Evolutionary conservation across 1,139 yeast species (phyloP).

Genomic region (Sugiyamaella castrensis): DNA sequence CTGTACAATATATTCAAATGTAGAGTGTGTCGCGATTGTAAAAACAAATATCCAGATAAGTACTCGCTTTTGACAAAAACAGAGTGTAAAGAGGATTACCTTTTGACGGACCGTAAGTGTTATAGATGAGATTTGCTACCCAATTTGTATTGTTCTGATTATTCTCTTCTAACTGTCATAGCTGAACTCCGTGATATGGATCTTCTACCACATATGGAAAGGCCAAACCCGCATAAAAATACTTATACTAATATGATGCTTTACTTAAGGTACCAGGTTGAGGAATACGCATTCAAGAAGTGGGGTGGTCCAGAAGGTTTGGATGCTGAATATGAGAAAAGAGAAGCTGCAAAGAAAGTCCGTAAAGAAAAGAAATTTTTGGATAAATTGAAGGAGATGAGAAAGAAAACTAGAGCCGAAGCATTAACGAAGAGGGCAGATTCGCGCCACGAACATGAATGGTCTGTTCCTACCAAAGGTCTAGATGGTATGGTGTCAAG

Average conservation of each 20-base stretch:
- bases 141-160: not conserved
- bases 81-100: conserved; percentile 89
- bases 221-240: conserved; percentile 91
- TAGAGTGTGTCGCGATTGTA: conserved; percentile 78
- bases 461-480: conserved; percentile 58
- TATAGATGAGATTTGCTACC: not conserved
- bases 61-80: conserved; percentile 90
- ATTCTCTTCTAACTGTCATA: conserved; percentile 10
- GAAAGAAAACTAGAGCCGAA: conserved; percentile 88
- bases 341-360: conserved; percentile 69
- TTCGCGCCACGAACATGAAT: conserved; percentile 72
- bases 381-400: conserved; percentile 74
- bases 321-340: conserved; percentile 86
- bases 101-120: conserved; percentile 65
- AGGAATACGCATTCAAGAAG: conserved; percentile 84
- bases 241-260: conserved; percentile 91
- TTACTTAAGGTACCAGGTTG: conserved; percentile 84
- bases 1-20: conserved; percentile 63
- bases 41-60: conserved; percentile 72
- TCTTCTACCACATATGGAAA: conserved; percentile 73
- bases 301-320: conserved; percentile 92
- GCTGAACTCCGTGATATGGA: conserved; percentile 72
- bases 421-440: conserved; percentile 66
- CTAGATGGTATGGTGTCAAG: conserved; percentile 53
- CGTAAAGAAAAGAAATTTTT: conserved; percentile 79